These are phyloP conservation scores for button mushroom (Agaricus bisporus) DNA, from an alignment of 768 basidiomycete genomes.

Conservation along the genomic window DNA sequence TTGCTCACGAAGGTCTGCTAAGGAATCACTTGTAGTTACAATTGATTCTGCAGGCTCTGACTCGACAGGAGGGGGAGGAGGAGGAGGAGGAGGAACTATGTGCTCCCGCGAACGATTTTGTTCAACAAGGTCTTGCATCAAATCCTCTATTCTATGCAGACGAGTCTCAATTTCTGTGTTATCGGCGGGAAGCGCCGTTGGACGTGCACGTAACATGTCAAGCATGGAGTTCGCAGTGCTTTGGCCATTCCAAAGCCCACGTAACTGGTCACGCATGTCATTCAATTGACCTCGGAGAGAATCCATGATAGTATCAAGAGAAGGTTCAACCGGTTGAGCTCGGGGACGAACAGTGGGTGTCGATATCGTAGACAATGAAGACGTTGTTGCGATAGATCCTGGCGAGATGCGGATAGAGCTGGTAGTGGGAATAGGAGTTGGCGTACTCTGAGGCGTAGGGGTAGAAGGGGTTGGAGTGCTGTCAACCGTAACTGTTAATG, in stretches of 20 bases:
- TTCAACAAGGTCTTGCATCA: slow-evolving; percentile 34
- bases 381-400: slow-evolving; percentile 8
- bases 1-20: slow-evolving; percentile 21
- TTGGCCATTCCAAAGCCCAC: slow-evolving; percentile 60
- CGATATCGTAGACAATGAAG: slow-evolving; percentile 21
- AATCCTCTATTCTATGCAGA: slow-evolving; percentile 38
- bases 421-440: slow-evolving; percentile 18
- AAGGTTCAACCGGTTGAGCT: slow-evolving; percentile 25
- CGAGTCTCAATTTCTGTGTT: slow-evolving; percentile 36
- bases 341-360: slow-evolving; percentile 29
- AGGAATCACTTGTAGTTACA: slow-evolving; percentile 22
- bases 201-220: slow-evolving; percentile 52
- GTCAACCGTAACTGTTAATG: not conserved
- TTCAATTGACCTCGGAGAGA: slow-evolving; percentile 36
- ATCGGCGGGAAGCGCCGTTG: slow-evolving; percentile 28
- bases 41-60: slow-evolving; percentile 19
- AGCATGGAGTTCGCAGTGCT: slow-evolving; percentile 51
- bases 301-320: slow-evolving; percentile 32
- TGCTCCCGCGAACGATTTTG: slow-evolving; percentile 25
- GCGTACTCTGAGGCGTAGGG: slow-evolving; percentile 24
- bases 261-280: slow-evolving; percentile 49
- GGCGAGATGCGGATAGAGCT: not conserved
- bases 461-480: slow-evolving; percentile 1
- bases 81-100: slow-evolving; percentile 14
- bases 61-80: slow-evolving; percentile 16